phyloP scores from a whole-genome alignment of 768 basidiomycete genomes.

The Mrakia gelida region DNA sequence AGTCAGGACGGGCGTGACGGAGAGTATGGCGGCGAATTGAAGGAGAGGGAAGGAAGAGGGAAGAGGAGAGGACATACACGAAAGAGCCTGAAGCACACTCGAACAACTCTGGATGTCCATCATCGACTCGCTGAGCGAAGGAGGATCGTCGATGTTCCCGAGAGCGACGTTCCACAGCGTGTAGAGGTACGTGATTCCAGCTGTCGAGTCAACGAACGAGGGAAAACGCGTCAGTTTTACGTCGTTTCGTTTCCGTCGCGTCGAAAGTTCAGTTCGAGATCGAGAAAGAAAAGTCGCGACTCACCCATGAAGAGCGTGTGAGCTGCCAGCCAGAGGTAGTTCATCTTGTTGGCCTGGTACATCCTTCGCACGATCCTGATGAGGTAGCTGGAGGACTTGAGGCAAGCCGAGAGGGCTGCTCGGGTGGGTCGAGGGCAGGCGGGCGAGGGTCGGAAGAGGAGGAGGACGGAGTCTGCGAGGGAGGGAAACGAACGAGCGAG shows the following conservation, averaged over 20 bases:
- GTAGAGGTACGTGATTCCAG: conserved; percentile 46
- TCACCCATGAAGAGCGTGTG: conserved; percentile 21
- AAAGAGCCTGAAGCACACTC: conserved; percentile 42
- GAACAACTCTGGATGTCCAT: conserved; percentile 45
- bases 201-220: conserved; percentile 5
- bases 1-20: conserved; percentile 36
- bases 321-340: conserved; percentile 34
- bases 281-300: background rate
- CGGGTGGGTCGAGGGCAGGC: conserved; percentile 44
- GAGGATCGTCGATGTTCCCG: conserved; percentile 42
- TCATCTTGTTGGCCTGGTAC: conserved; percentile 46
- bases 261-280: too few species aligned
- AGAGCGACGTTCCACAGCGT: conserved; percentile 44
- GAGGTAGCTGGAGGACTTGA: conserved; percentile 46
- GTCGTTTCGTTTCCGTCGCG: conserved; percentile 30
- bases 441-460: conserved; percentile 45
- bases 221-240: conserved; percentile 25
- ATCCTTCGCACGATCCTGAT: conserved; percentile 45
- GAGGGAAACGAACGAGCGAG: background rate
- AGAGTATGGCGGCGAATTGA: conserved; percentile 37
- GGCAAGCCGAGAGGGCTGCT: conserved; percentile 43
- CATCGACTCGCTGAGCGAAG: conserved; percentile 43
- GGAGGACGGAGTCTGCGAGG: conserved; percentile 41
- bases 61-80: conserved; percentile 43
- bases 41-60: conserved; percentile 38